These are phyloP conservation scores for Populus trichocarpa DNA, from an alignment of 441 rosid genomes.

Conservation along the genomic window DNA sequence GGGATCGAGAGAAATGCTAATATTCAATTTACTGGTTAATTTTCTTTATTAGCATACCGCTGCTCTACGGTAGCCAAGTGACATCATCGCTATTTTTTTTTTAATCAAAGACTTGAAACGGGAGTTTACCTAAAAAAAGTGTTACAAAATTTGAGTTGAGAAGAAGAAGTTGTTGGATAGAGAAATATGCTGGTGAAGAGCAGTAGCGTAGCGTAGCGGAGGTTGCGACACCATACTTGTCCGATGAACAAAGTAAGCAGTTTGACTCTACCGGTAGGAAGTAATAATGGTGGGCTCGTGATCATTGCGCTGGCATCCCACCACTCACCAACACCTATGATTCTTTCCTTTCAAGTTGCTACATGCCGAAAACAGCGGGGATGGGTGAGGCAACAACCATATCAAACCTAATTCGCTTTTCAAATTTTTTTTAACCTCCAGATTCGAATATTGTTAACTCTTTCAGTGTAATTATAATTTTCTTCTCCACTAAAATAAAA, in stretches of 20 bases:
- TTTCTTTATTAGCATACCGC: no score
- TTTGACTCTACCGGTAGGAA: neutral
- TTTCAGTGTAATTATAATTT: no score
- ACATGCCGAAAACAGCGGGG: neutral
- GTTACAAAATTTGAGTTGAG: neutral
- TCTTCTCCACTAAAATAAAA: no score
- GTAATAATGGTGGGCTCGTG: neutral
- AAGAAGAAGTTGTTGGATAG: neutral
- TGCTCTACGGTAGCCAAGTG: no score
- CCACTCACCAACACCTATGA: neutral
- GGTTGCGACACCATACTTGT: conserved; percentile 2
- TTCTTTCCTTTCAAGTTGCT: neutral
- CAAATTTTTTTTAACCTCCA: no score
- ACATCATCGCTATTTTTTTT: no score
- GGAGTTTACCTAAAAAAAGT: neutral
- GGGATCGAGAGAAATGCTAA: no score
- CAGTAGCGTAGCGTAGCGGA: conserved; percentile 8
- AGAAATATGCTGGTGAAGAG: neutral
- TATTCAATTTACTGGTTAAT: no score
- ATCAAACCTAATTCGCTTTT: no score
- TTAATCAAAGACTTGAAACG: no score
- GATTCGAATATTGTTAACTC: no score
- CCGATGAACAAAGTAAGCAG: neutral
- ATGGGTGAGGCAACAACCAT: no score
- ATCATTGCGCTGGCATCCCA: neutral